phyloP scores from a whole-genome alignment of 2,329 filamentous ascomycete genomes.

The Fusarium fujikuroi region DNA sequence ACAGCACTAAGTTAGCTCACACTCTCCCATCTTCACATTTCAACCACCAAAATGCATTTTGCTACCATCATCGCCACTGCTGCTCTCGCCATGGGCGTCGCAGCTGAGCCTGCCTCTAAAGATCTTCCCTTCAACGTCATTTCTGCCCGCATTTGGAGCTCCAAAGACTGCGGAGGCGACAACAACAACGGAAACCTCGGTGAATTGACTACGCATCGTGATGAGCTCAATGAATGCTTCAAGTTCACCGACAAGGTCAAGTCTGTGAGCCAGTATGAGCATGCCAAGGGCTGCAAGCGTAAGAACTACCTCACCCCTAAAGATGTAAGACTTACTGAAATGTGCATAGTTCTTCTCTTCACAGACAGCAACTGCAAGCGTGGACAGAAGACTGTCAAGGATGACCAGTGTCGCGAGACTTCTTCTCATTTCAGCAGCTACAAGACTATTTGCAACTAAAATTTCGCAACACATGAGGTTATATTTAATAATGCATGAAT shows the following conservation, averaged over 20 bases:
- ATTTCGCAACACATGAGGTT: too few relatives aligned
- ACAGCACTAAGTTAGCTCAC: neutral
- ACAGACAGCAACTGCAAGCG: constrained; percentile 9
- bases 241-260: constrained; percentile 6
- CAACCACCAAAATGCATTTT: constrained; percentile 11
- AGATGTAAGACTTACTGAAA: neutral
- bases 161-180: constrained; percentile 1
- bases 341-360: constrained; percentile 1
- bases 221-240: constrained; percentile 2
- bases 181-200: constrained; percentile 12
- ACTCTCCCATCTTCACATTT: neutral
- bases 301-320: rapidly evolving
- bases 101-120: neutral
- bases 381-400: constrained; percentile 18
- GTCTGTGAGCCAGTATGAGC: constrained; percentile 15
- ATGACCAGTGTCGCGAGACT: constrained; percentile 8
- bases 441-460: constrained; percentile 3
- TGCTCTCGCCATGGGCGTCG: constrained; percentile 6
- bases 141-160: constrained; percentile 19
- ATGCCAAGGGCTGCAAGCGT: constrained; percentile 14
- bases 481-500: neutral
- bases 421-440: constrained; percentile 7
- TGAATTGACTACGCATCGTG: constrained; percentile 6
- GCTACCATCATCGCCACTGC: neutral
- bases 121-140: constrained; percentile 14